Evolutionary conservation across 2,329 filamentous ascomycete species (phyloP).

Genomic region (Tolypocladium amazonense): DNA sequence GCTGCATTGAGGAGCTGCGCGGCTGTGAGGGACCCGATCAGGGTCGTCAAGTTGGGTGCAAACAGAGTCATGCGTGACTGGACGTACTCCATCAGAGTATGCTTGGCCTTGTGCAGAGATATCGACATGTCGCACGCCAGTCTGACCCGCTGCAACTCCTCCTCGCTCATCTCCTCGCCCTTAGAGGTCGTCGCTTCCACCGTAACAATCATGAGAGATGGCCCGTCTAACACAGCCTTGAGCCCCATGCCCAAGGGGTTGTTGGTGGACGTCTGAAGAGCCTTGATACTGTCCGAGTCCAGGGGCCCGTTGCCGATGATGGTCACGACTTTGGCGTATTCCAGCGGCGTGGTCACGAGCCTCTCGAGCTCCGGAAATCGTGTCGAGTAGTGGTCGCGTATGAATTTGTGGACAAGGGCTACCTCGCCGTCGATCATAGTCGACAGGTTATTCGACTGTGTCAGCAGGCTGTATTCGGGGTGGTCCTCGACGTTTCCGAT

Average conservation of each 20-base stretch:
- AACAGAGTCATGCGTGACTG: constrained; percentile 96
- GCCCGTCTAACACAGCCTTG: constrained; percentile 73
- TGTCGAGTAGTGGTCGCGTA: constrained; percentile 88
- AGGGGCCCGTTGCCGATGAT: constrained; percentile 89
- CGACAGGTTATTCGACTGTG: constrained; percentile 79
- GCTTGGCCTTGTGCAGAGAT: constrained; percentile 79
- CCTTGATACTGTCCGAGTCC: constrained; percentile 69
- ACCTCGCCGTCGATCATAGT: constrained; percentile 92
- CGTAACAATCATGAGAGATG: constrained; percentile 89
- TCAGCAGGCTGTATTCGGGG: constrained; percentile 80
- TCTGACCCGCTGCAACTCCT: constrained; percentile 63
- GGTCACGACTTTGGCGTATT: constrained; percentile 90
- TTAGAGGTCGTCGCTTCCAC: constrained; percentile 88
- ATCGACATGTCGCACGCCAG: constrained; percentile 81
- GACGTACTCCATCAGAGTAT: constrained; percentile 81
- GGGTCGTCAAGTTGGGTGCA: constrained; percentile 81
- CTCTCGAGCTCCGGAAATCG: constrained; percentile 88
- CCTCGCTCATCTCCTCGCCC: constrained; percentile 64
- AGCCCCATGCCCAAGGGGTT: constrained; percentile 70
- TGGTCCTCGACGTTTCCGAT: constrained; percentile 85
- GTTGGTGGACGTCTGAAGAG: constrained; percentile 62
- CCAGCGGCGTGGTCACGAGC: constrained; percentile 81
- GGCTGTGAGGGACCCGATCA: constrained; percentile 86
- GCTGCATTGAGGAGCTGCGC: constrained; percentile 94
- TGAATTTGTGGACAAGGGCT: constrained; percentile 87